phyloP scores from a whole-genome alignment of 768 basidiomycete genomes.

The Leccinum truebloodii region DNA sequence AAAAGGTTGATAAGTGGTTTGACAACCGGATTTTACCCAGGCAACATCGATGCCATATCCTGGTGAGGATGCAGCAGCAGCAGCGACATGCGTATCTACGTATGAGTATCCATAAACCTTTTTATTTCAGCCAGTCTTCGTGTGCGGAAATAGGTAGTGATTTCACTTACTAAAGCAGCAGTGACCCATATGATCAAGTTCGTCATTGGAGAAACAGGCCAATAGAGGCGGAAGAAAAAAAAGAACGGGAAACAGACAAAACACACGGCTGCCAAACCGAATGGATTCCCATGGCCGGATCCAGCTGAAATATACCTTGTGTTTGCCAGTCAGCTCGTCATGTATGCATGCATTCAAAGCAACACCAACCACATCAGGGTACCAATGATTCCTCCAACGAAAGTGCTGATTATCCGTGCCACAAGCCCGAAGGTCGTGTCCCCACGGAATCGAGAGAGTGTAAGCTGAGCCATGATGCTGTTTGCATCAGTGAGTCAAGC shows the following conservation, averaged over 20 bases:
- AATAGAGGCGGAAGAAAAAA: slow-evolving; percentile 70
- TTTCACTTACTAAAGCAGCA: slow-evolving; percentile 49
- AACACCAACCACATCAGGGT: slow-evolving; percentile 61
- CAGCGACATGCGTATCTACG: slow-evolving; percentile 51
- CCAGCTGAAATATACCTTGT: slow-evolving; percentile 73
- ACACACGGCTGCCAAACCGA: slow-evolving; percentile 67
- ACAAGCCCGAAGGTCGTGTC: slow-evolving; percentile 71
- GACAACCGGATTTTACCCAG: slow-evolving; percentile 50
- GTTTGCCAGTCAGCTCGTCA: not conserved
- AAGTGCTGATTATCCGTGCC: slow-evolving; percentile 62
- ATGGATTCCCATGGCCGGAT: slow-evolving; percentile 57
- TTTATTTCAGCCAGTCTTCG: not conserved
- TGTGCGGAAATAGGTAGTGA: not conserved
- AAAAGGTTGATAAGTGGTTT: not conserved
- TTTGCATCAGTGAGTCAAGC: not conserved
- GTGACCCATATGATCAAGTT: slow-evolving; percentile 71
- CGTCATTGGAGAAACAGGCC: slow-evolving; percentile 72
- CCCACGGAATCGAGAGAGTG: slow-evolving; percentile 68
- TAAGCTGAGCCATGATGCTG: slow-evolving; percentile 77
- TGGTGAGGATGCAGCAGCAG: slow-evolving; percentile 45
- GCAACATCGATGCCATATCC: slow-evolving; percentile 68
- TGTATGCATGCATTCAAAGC: not conserved
- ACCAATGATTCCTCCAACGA: slow-evolving; percentile 63
- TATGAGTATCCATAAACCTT: slow-evolving; percentile 78
- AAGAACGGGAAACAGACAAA: slow-evolving; percentile 73